phyloP scores from a whole-genome alignment of 495 filamentous ascomycete species.

The Aspergillus kassunensis region DNA sequence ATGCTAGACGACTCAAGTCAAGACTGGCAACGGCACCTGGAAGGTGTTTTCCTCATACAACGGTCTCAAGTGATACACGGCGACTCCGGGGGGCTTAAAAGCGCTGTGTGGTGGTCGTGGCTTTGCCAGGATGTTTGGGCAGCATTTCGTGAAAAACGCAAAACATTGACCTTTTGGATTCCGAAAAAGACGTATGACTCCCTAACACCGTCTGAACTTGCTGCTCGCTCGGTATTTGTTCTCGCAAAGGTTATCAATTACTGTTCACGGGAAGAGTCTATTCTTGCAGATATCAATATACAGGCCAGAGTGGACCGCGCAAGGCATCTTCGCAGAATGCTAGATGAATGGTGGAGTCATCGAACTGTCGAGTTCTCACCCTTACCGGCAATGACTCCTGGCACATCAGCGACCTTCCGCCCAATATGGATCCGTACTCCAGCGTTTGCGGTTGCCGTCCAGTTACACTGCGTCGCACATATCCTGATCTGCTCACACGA shows the following conservation, averaged over 20 bases:
- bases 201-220: not conserved
- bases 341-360: conserved; percentile 24
- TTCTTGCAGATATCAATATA: conserved; percentile 1
- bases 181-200: not conserved
- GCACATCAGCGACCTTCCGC: conserved; percentile 5
- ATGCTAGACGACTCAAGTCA: conserved; percentile 4
- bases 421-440: conserved; percentile 22
- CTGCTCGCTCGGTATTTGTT: not conserved
- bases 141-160: not conserved
- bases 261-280: not conserved
- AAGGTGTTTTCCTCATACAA: conserved; percentile 2
- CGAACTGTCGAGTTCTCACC: conserved; percentile 25
- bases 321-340: conserved; percentile 11
- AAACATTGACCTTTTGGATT: conserved; percentile 4
- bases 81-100: not conserved
- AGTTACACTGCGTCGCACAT: conserved; percentile 17
- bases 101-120: conserved; percentile 3
- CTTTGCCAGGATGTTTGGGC: conserved; percentile 5
- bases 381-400: conserved; percentile 7
- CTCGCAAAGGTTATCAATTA: conserved; percentile 2
- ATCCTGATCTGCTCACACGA: conserved; percentile 21
- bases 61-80: conserved; percentile 1
- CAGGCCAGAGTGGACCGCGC: conserved; percentile 11
- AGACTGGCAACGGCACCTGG: conserved; percentile 3
- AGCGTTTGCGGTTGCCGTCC: conserved; percentile 23